These are phyloP conservation scores for Eucalyptus leucophloia DNA, from an alignment of 345 rosid genomes.

Conservation along the genomic window DNA sequence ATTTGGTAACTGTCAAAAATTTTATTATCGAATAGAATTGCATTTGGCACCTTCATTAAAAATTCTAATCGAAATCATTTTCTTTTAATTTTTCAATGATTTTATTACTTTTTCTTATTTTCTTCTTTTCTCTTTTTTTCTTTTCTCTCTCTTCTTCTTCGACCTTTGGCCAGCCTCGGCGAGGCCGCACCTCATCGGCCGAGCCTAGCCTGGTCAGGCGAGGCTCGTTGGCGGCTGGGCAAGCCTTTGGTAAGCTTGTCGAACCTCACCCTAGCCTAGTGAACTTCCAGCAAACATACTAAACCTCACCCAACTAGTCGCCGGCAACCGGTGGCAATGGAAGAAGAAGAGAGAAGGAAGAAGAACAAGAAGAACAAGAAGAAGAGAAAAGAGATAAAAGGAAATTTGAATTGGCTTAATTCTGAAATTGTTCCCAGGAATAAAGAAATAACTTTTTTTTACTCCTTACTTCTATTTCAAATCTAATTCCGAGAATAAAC, in stretches of 20 bases:
- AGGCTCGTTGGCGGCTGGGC: accelerated
- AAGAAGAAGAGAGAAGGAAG: no score
- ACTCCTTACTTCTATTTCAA: accelerated
- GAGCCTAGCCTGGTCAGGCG: accelerated
- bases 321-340: accelerated
- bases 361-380: no score
- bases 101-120: accelerated
- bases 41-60: accelerated
- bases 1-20: accelerated
- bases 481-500: accelerated
- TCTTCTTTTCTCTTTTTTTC: no score
- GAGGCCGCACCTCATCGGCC: accelerated
- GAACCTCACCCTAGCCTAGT: accelerated
- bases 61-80: no score
- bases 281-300: accelerated
- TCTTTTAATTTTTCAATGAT: no score
- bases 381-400: no score
- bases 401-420: no score
- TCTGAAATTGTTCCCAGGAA: accelerated
- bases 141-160: no score
- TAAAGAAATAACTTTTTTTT: no score
- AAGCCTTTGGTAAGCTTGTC: accelerated
- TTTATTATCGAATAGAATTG: no score
- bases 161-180: accelerated
- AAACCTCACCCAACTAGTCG: accelerated